Evolutionary conservation across 352 stramenopile species (phyloP).

Genomic region (Pythium phragmitis): DNA sequence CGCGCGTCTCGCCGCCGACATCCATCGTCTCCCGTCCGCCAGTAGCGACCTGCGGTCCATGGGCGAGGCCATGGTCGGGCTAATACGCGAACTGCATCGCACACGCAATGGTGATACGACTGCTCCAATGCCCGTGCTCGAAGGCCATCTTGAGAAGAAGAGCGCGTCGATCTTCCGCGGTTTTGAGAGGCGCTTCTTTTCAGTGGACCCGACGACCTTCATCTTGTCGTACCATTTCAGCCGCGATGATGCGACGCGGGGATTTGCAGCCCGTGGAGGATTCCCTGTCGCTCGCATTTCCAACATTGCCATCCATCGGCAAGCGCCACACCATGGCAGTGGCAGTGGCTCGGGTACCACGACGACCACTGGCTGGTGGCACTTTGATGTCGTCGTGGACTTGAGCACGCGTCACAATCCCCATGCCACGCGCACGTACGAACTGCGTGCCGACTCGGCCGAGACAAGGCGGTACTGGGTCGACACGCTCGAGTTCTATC

Average conservation of each 20-base stretch:
- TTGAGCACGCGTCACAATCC: slow-evolving; percentile 62
- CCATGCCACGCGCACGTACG: slow-evolving; percentile 60
- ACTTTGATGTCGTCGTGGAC: slow-evolving; percentile 73
- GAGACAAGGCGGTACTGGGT: slow-evolving; percentile 64
- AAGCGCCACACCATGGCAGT: slow-evolving; percentile 25
- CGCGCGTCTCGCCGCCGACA: slow-evolving; percentile 33
- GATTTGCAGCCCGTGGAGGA: slow-evolving; percentile 59
- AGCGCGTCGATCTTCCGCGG: slow-evolving; percentile 73
- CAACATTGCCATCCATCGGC: slow-evolving; percentile 55
- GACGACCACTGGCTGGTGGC: slow-evolving; percentile 40
- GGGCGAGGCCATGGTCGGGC: slow-evolving; percentile 46
- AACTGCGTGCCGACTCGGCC: slow-evolving; percentile 60
- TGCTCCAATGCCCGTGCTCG: slow-evolving; percentile 46
- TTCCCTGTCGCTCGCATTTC: slow-evolving; percentile 59
- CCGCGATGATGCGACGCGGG: slow-evolving; percentile 55
- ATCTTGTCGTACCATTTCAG: slow-evolving; percentile 72
- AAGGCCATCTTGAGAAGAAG: slow-evolving; percentile 76
- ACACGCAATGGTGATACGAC: slow-evolving; percentile 19
- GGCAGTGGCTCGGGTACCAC: slow-evolving; percentile 26
- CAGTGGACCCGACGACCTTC: slow-evolving; percentile 64
- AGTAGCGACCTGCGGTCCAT: slow-evolving; percentile 41
- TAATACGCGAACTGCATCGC: slow-evolving; percentile 57
- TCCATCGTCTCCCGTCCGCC: slow-evolving; percentile 34
- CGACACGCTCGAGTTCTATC: slow-evolving; percentile 67
- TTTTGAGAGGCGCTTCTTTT: slow-evolving; percentile 69